Percentiles rank a stretch among this genome's conserved stretches.
Evolutionary conservation across 177 flowering plant species (phyloP).

Genomic region (Vitis hybrid): DNA sequence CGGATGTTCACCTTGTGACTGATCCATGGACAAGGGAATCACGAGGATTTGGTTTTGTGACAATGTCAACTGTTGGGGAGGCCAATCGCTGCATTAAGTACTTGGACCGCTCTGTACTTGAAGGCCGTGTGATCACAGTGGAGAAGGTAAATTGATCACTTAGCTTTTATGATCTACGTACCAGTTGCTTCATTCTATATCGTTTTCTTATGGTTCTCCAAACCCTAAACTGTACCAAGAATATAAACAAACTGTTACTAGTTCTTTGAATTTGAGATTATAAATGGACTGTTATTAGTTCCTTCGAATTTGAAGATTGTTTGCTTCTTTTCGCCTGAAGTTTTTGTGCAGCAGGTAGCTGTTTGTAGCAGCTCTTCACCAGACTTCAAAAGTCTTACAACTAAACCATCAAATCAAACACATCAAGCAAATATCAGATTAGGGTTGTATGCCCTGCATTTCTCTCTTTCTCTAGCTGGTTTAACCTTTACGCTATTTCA

Average conservation of each 20-base stretch:
- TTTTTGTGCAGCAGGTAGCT: conserved; percentile 85
- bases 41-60: conserved; percentile 95
- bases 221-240: too few relatives aligned
- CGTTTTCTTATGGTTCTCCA: too few relatives aligned
- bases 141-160: conserved; percentile 64
- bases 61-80: conserved; percentile 67
- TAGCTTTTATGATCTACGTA: neutral
- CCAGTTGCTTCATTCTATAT: neutral
- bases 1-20: conserved; percentile 78
- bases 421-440: conserved; percentile 70
- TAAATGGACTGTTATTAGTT: conserved; percentile 8
- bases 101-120: conserved; percentile 72
- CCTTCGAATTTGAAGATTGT: conserved; percentile 43
- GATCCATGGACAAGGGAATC: conserved; percentile 95
- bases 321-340: conserved; percentile 63
- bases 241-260: too few relatives aligned
- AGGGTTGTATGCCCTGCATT: conserved; percentile 99
- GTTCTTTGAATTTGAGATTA: too few relatives aligned
- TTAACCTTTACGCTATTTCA: conserved; percentile 5
- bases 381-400: conserved; percentile 57
- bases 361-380: conserved; percentile 97
- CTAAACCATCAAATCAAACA: conserved; percentile 73
- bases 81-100: conserved; percentile 84
- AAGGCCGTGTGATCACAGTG: conserved; percentile 85
- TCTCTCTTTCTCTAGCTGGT: conserved; percentile 34